Evolutionary conservation across 805 yeast genomes (phyloP), one percentile per base, ranked within the genome.

Genomic region (Sugiyamaella smithiae): DNA sequence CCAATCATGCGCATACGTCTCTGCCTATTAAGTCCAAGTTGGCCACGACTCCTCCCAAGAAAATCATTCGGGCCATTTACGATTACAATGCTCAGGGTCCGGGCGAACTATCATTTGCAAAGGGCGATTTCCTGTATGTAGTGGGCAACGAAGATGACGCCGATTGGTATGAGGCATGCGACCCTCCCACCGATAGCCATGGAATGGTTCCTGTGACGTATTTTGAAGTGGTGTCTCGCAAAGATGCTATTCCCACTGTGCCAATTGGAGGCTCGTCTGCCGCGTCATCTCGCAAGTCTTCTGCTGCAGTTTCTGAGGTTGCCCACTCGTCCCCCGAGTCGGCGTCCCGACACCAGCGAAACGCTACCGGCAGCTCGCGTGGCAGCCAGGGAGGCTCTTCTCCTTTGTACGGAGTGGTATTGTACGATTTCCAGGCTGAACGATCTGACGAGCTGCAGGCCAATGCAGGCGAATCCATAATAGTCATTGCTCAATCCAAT

Each of bases 401-500:
- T 6, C 82, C 83, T 2, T 69, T 91, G 22, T 91, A 90, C 63
- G 98, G 96, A 1, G 78, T 86, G 46, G 88, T 89, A 4, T 71
- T 89, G 45, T 93, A 83, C 64, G 95, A 88, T 59, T 93, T 93
- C 67, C 76, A 73, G 52, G 97, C 98, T 4, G 89, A 85, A 54
- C 67, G 76, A 9, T 65, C 80, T 6, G 99, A 95, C 69, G 99
- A 93, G 67, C 75, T 93, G 55, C 84, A 84, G 54, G 88, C 91
- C 2, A 62, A 67, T 24, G 86, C 86, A 1, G 97, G 97, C 32
- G 99, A 93, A 60, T 84, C 86, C 59, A 77, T 93, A 53, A 86
- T 90, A 25, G 81, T 95, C 9, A 91, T 97, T 68, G 99, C 99
- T 1, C 97, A 91, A 67, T 95, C 91, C 63, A 89, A 88, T 48